Percentiles rank a stretch among this genome's conserved stretches.
phyloP scores from a whole-genome alignment of 2,329 filamentous ascomycete genomes.

The Coniochaeta pulveracea region DNA sequence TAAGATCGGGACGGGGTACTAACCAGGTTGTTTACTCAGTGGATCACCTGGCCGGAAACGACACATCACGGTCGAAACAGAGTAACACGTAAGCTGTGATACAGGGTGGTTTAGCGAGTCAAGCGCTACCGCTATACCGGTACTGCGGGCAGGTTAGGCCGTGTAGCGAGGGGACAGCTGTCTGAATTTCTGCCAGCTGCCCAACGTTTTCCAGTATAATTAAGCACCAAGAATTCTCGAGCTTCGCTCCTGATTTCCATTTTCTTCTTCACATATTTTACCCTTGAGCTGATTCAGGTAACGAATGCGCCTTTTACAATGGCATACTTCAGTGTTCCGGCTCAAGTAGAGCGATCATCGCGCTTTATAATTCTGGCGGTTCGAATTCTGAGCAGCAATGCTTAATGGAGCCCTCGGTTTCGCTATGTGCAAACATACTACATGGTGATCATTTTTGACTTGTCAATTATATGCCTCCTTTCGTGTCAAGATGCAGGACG shows the following conservation, averaged over 20 bases:
- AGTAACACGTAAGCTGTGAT: conserved; percentile 1
- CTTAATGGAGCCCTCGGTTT: conserved; percentile 41
- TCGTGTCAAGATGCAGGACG: no score
- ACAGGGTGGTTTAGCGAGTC: conserved; percentile 1
- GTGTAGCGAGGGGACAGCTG: not conserved
- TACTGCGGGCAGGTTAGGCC: not conserved
- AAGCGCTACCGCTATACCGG: not conserved
- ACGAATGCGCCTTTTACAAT: conserved; percentile 18
- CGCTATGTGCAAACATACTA: conserved; percentile 48
- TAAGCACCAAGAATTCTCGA: conserved; percentile 9
- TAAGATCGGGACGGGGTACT: no score
- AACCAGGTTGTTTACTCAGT: conserved; percentile 3
- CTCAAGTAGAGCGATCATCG: conserved; percentile 42
- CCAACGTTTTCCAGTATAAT: not conserved
- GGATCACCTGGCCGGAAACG: not conserved
- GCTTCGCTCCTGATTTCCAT: conserved; percentile 21
- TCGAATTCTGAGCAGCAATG: conserved; percentile 27
- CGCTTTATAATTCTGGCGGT: conserved; percentile 51
- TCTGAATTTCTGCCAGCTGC: not conserved
- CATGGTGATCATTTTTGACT: no score
- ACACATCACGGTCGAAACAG: no score
- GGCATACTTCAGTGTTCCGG: conserved; percentile 31
- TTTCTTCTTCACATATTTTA: conserved; percentile 33
- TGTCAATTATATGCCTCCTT: no score
- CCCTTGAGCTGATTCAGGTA: conserved; percentile 25